Base-by-base conservation (phyloP, 2,329 filamentous ascomycete species). In the Domatiomyces catenatus region DNA sequence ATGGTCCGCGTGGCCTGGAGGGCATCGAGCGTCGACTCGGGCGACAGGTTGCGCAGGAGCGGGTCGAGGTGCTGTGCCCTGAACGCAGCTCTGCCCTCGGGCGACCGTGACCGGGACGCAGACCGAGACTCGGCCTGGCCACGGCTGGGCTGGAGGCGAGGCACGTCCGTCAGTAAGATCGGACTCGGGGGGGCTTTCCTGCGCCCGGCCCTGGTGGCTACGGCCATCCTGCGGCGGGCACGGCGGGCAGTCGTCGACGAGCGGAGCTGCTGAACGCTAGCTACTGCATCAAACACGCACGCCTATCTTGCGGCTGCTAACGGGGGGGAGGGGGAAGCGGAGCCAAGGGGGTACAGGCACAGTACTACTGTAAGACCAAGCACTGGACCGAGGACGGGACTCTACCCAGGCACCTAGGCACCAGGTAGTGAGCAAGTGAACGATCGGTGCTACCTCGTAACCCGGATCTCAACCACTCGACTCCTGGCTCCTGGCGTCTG, bases 21-120 rank as follows among this genome's bases (percentile, higher is more conserved):
- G 22, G 74, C 73, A 53, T 69, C 64, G 10, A 77, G 61, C 5
- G 75, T 77, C 17, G 72, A 69, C 52, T 75, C 71, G 6, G 75
- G 74, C 10, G 75, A 76, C 0, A 77, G 65, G 50, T 73, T 73
- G 51, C 69, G 69, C 43, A 77, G 68, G 7, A 78, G 62, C 49
- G 70, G 71, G 49, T 73, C 70, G 42, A 68, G 59, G 42, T 68
- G 64, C 51, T 66, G 61, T 47, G 65, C 64, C 44, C 64, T 58
- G 12, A 67, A 64, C 17, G 62, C 58, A 17, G 61, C 58, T 51
- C 59, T 64, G 52, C 67, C 64, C 19, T 66, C 64, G 15, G 68
- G 66, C 19, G 66, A 67, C 12, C 32, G 32, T 15, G 32, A 24
- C 45, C 62, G 62, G 22, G 67, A 64, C n/a, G 63, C 61, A 46